A percentile compares a stretch with the other conserved stretches of the same genome.
phyloP scores from a whole-genome alignment of 1,284 basidiomycete genomes.

The Trichosporon inkin region DNA sequence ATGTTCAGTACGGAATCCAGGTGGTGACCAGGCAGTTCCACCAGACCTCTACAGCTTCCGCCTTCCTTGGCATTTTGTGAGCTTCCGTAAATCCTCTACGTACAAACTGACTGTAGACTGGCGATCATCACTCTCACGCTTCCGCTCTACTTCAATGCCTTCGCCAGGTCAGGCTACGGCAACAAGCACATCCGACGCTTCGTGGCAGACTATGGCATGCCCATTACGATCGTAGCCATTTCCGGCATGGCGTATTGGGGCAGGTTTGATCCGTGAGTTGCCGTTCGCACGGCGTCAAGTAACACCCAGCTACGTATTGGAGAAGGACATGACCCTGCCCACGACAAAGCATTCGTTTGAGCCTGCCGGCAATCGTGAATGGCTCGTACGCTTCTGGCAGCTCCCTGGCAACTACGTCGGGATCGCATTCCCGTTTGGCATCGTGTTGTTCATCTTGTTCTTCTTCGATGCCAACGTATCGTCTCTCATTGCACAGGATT shows the following conservation, averaged over 20 bases:
- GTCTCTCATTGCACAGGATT: constrained; percentile 86
- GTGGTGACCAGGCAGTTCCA: constrained; percentile 70
- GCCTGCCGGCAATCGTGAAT: constrained; percentile 68
- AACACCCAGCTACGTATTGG: constrained; percentile 42
- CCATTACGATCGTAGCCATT: constrained; percentile 68
- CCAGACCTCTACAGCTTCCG: constrained; percentile 55
- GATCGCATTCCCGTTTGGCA: constrained; percentile 57
- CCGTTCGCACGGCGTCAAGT: too few relatives aligned
- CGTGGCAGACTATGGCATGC: constrained; percentile 83
- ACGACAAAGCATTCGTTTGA: constrained; percentile 62
- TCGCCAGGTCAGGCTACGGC: constrained; percentile 63
- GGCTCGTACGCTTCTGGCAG: constrained; percentile 90
- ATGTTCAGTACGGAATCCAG: constrained; percentile 79
- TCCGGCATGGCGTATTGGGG: constrained; percentile 83
- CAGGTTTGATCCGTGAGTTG: constrained; percentile 56
- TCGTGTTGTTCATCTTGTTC: constrained; percentile 53
- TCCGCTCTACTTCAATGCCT: constrained; percentile 66
- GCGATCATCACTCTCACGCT: constrained; percentile 70
- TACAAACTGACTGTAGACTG: constrained; percentile 54
- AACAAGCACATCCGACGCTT: constrained; percentile 70
- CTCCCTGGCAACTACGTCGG: constrained; percentile 85
- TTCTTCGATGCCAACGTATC: constrained; percentile 53
- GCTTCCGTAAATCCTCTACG: constrained; percentile 7
- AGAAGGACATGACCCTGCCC: constrained; percentile 65
- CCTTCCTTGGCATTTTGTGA: constrained; percentile 62